Evolutionary conservation across 2,329 filamentous ascomycete genomes (phyloP), one percentile per base, ranked within the genome.

Genomic region (Cladosporium phlei): DNA sequence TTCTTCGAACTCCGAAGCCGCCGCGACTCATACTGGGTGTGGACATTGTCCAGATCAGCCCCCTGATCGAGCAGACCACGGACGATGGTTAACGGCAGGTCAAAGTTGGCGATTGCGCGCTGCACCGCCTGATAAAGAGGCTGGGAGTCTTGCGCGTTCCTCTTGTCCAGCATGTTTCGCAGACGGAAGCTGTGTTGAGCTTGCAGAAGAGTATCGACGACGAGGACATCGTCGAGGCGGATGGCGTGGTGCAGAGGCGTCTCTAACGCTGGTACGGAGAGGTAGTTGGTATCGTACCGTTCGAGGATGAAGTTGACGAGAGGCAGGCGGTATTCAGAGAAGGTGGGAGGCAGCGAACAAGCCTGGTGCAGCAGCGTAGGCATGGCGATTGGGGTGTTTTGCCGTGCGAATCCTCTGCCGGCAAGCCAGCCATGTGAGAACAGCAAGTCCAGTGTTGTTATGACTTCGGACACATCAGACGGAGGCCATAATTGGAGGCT

Each of bases 221-320:
- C 37, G 4, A 28, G 16, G 2, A 17, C 8, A 16, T 39, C 37
- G 25, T 39, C 37, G 8, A 16, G 37, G 12, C 37, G 37, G 9
- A 39, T 16, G 11, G 37, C 37, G 3, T 39, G 25, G n/a, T 39
- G 37, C 14, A 39, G 16, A 21, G 37, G 37, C 11, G 37, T 39
- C 11, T 39, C 37, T 5, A 25, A 19, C 4, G 37, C 37, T 9
- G 37, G 21, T 7, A 22, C 24, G 10, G 25, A 39, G 5, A 39
- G 5, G 8, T 10, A 17, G 16, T 21, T 19, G 17, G 11, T 29
- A 27, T 39, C 25, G 16, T 6, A 28, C n/a, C 24, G 25, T 10
- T 39, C 37, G 3, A 29, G 11, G 9, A 39, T 19, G 16, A 29
- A n/a, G 4, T 29, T 27, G 9, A 39, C 37, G 0, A 39, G 24